Evolutionary conservation across 2,329 filamentous ascomycete genomes (phyloP).

Genomic region (Arthroderma uncinatum): DNA sequence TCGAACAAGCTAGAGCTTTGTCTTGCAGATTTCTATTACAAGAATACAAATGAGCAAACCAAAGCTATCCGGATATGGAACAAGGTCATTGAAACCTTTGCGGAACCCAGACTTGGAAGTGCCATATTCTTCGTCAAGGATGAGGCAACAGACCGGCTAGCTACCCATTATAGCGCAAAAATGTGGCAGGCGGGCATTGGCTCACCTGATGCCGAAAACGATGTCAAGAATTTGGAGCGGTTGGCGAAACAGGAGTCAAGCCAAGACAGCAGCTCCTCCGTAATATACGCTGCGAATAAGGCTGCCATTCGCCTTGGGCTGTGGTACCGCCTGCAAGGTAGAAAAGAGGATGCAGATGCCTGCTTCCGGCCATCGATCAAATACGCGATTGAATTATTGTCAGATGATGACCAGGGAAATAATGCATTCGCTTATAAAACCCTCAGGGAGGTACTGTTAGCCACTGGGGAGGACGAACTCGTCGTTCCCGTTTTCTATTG

Average conservation of each 20-base stretch:
- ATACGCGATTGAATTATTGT: conserved; percentile 8
- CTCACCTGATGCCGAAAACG: conserved; percentile 2
- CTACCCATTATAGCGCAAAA: conserved; percentile 7
- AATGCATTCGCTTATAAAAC: conserved; percentile 3
- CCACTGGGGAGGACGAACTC: conserved; percentile 1
- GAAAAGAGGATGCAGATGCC: conserved; percentile 8
- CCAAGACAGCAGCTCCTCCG: background rate
- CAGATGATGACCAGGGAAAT: conserved; percentile 12
- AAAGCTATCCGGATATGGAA: conserved; percentile 12
- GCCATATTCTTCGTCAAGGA: background rate
- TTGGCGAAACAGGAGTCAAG: conserved; percentile 4
- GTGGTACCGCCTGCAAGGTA: conserved; percentile 11
- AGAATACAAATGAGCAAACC: conserved; percentile 5
- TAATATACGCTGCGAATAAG: background rate
- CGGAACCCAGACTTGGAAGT: conserved; percentile 5
- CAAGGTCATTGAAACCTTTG: conserved; percentile 8
- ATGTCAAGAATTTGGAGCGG: conserved; percentile 8
- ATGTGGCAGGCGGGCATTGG: conserved; percentile 9
- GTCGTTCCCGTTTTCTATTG: background rate
- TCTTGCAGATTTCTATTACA: conserved; percentile 9
- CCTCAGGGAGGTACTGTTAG: background rate
- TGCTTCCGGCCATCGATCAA: conserved; percentile 10
- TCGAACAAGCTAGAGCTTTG: conserved; percentile 8
- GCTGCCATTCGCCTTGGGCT: conserved; percentile 8
- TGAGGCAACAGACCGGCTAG: conserved; percentile 6